phyloP scores from a whole-genome alignment of 345 rosid species.

The Pelargonium nanum region DNA sequence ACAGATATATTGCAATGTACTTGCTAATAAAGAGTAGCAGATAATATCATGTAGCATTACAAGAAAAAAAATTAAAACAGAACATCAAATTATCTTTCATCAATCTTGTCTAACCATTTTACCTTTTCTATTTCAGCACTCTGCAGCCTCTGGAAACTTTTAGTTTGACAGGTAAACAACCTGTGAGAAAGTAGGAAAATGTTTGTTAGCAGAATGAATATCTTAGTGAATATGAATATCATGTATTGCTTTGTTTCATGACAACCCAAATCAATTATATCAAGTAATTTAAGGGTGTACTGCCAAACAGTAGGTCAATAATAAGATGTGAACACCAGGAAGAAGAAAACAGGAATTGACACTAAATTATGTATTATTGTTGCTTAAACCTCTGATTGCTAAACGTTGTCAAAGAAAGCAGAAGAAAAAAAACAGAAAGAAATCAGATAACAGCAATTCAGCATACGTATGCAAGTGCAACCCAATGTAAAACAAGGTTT shows the following conservation, averaged over 20 bases:
- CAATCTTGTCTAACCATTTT: constrained; percentile 10
- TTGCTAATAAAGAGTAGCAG: too few species aligned
- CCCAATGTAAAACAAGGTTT: not conserved
- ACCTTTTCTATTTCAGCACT: constrained; percentile 59
- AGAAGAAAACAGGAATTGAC: not conserved
- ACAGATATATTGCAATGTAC: too few species aligned
- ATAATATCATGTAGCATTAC: not conserved
- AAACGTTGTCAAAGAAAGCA: not conserved
- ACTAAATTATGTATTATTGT: too few species aligned
- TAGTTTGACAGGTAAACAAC: constrained; percentile 34
- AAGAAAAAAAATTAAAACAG: not conserved
- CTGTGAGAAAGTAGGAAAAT: constrained; percentile 24
- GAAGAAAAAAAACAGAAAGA: not conserved
- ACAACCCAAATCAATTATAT: not conserved
- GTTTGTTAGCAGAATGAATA: constrained; percentile 8
- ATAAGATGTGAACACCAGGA: not conserved
- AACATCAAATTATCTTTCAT: not conserved
- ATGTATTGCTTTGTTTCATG: not conserved
- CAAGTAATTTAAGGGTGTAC: not conserved
- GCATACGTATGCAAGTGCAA: not conserved
- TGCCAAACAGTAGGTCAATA: constrained; percentile 4
- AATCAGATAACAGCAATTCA: not conserved
- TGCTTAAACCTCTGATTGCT: not conserved
- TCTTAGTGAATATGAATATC: not conserved
- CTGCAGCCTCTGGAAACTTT: constrained; percentile 35